Base-by-base conservation (phyloP, 2,329 filamentous ascomycete species). In the Pyrenochaeta sp. region DNA sequence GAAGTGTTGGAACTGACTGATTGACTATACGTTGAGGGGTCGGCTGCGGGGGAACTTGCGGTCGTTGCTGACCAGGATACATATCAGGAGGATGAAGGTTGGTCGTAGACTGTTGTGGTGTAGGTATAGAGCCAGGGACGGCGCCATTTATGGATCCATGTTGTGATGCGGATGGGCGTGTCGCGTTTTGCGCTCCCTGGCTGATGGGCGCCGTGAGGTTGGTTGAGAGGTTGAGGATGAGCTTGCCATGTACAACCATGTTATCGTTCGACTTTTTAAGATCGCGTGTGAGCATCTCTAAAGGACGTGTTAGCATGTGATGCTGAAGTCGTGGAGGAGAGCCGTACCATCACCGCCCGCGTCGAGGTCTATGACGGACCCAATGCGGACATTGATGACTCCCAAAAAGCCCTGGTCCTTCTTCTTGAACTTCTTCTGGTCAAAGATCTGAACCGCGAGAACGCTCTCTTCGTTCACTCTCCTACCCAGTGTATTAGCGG, bases 341-440 rank as follows among this genome's bases (percentile, higher is more conserved):
- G 32, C 36, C 85, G 74, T 85, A 98, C 95, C 94, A 82, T 98
- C 95, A 64, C 92, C 91, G 56, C 93, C 93, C 57, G 92, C 88
- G 63, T 91, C 90, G 65, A 99, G 83, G 76, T 97, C 94, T 69
- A 99, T 92, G 39, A 95, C 91, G 84, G 96, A 93, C 71, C 95
- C 95, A 67, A 99, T 90, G 58, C 93, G 90, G 71, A 99, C 91
- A 77, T 99, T 99, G 74, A 99, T 97, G 53, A 99, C 95, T 56
- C 95, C 95, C 6, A 99, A 85, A 76, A 99, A 99, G 8, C 95
- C 95, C 78, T 99, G 95, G 71, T 99, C 95, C 92, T 98, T 99
- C 88, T 99, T 99, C 85, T 99, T 99, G 83, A 99, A 99, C 82
- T 99, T 99, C 84, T 97, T 97, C 81, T 99, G 95, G 80, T 99